These are phyloP conservation scores for Edaphochlamys debaryana DNA, from an alignment of 139 green algal genomes.

Conservation along the genomic window DNA sequence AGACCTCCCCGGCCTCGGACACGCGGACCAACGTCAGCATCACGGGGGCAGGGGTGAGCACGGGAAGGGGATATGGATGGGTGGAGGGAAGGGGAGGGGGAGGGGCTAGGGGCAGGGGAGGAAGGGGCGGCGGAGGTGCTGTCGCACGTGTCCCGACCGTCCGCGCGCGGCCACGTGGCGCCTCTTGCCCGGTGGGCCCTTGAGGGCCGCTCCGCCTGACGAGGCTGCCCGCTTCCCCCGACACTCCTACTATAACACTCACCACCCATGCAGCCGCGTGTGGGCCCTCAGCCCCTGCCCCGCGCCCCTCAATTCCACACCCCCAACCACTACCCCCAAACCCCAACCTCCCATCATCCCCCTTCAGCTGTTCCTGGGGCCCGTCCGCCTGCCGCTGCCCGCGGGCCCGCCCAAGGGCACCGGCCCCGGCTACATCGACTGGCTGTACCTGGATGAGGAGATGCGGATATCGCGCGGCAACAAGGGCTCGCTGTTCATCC, in stretches of 20 bases:
- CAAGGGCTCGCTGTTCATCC: conserved; percentile 76
- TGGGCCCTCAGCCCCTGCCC: too few species aligned
- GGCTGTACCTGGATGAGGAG: conserved; percentile 82
- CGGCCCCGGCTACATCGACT: conserved; percentile 77
- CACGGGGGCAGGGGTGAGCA: conserved; percentile 7
- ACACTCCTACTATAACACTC: too few species aligned
- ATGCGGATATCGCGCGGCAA: conserved; percentile 75
- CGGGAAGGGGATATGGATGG: not conserved
- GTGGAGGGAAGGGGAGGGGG: not conserved
- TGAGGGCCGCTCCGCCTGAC: too few species aligned
- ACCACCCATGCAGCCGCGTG: too few species aligned
- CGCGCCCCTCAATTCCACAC: too few species aligned
- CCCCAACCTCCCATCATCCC: not conserved
- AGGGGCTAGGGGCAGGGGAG: not conserved
- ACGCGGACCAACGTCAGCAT: conserved; percentile 67
- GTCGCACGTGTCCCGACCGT: too few species aligned
- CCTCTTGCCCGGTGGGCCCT: too few species aligned
- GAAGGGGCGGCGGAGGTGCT: not conserved
- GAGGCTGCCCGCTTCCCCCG: too few species aligned
- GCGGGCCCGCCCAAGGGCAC: not conserved
- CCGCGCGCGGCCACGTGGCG: too few species aligned
- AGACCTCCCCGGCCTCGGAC: conserved; percentile 46
- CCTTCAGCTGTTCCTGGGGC: conserved; percentile 55
- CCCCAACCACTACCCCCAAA: not conserved
- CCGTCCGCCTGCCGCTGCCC: conserved; percentile 48